These are phyloP conservation scores for Nemania sp. DNA, from an alignment of 2,329 filamentous ascomycete genomes.

Conservation along the genomic window DNA sequence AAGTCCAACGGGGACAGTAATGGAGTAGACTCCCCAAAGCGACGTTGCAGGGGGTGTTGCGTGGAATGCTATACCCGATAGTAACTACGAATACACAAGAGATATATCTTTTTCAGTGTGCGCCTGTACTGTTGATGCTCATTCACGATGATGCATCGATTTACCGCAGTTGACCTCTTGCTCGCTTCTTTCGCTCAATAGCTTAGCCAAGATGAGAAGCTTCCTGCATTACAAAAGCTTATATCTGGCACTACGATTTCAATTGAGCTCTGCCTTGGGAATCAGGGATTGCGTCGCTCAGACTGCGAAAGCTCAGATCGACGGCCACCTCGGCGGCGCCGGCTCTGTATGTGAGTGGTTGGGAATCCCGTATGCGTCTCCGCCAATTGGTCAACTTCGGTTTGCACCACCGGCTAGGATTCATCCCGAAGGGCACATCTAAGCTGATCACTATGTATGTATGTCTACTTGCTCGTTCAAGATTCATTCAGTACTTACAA, in stretches of 20 bases:
- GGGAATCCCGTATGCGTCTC: conserved; percentile 19
- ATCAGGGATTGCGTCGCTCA: conserved; percentile 7
- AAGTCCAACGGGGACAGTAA: too few relatives aligned
- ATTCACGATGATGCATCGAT: too few relatives aligned
- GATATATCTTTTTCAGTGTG: too few relatives aligned
- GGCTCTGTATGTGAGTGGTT: conserved; percentile 19
- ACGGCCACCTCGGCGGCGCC: conserved; percentile 9
- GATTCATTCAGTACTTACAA: conserved; percentile 4
- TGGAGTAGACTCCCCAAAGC: too few relatives aligned
- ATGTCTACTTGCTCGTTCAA: not conserved
- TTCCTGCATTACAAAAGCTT: too few relatives aligned
- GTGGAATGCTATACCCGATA: too few relatives aligned
- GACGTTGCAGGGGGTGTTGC: too few relatives aligned
- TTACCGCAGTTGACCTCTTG: too few relatives aligned
- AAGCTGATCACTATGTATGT: conserved; percentile 15
- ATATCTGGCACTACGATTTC: conserved; percentile 1
- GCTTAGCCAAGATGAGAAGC: too few relatives aligned
- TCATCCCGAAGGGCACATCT: conserved; percentile 2
- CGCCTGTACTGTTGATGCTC: too few relatives aligned
- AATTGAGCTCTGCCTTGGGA: not conserved
- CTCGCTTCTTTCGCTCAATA: too few relatives aligned
- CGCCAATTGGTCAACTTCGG: conserved; percentile 16
- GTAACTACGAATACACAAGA: too few relatives aligned
- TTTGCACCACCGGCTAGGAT: conserved; percentile 9
- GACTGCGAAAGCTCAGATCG: conserved; percentile 9